Evolutionary conservation across 768 basidiomycete genomes (phyloP), one percentile per base, ranked within the genome.

Genomic region (Lentinula lateritia): DNA sequence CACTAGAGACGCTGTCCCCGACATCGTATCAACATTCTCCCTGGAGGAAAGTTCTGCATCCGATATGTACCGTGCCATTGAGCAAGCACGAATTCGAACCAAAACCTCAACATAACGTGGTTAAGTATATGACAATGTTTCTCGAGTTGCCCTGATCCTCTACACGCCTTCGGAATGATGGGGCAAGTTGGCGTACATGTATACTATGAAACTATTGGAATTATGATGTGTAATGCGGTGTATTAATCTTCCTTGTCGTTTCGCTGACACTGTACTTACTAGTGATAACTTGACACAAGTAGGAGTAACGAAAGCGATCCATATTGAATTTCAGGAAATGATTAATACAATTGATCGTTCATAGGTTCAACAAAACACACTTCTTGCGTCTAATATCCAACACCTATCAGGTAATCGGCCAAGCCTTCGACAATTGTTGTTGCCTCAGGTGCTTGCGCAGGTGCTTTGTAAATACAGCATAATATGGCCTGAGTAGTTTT

Each of bases 401-500:
- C 78, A 50, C 70, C 63, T 66, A 82, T 89, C 70, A 97, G 80
- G 73, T 95, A 93, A 73, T 94, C 90, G 38, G 86, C 93, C 23
- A 95, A 76, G 5, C 67, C 69, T 72, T 90, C 86, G 43, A 90
- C 90, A 41, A 90, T 65, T 15, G 80, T 68, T 20, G 84, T 88
- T 16, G 82, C 78, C 71, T 95, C 94, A 15, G 75, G 66, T 2
- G 85, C 87, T 70, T 90, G 88, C 43, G 71, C 69, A 0, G 92
- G 92, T 5, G 79, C 75, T 0, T 62, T 62, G 73, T 96, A 98
- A 69, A 88, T 87, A 5, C 85, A 83, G 20, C 97, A 86, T 57
- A 98, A 78, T 60, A 96, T 76, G n/a, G 92, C 93, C 68, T 91
- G 89, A 63, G 81, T 88, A 16, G 93, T 95, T 79, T 90, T 90